Evolutionary conservation across 805 yeast species (phyloP).

Genomic region (Monosporozyma yasuniensis): DNA sequence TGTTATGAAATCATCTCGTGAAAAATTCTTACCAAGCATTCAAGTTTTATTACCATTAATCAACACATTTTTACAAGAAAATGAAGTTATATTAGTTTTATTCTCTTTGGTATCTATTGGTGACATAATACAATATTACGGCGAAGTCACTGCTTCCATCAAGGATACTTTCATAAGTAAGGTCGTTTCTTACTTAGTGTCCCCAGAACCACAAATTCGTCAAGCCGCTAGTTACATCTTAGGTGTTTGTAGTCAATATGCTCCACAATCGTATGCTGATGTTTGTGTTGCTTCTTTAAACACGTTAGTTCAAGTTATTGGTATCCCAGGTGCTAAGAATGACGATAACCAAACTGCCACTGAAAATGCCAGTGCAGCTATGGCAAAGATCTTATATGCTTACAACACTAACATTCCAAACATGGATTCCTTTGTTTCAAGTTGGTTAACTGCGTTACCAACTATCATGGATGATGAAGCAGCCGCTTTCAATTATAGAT

Average conservation of each 20-base stretch:
- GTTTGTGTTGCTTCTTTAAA: constrained; percentile 63
- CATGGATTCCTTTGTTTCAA: constrained; percentile 51
- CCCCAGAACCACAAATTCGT: constrained; percentile 63
- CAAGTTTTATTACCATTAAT: constrained; percentile 56
- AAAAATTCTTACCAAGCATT: constrained; percentile 54
- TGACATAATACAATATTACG: constrained; percentile 74
- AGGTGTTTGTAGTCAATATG: constrained; percentile 79
- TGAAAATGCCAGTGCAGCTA: constrained; percentile 73
- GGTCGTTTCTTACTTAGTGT: constrained; percentile 56
- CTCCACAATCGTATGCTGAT: constrained; percentile 55
- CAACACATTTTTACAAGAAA: constrained; percentile 50
- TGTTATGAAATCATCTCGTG: constrained; percentile 54
- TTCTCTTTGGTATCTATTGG: constrained; percentile 76
- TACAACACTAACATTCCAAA: constrained; percentile 53
- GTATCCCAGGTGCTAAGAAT: constrained; percentile 73
- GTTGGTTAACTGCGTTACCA: constrained; percentile 80
- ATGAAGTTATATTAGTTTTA: constrained; percentile 55
- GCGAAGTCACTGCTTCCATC: constrained; percentile 54
- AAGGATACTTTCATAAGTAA: constrained; percentile 56
- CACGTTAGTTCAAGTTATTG: constrained; percentile 61
- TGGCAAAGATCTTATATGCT: constrained; percentile 71
- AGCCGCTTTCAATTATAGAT: constrained; percentile 74
- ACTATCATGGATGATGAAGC: constrained; percentile 78
- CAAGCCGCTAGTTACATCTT: constrained; percentile 81
- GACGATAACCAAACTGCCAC: constrained; percentile 82